Base-by-base conservation (phyloP, 805 yeast species). In the Metschnikowia baotianmanensis region DNA sequence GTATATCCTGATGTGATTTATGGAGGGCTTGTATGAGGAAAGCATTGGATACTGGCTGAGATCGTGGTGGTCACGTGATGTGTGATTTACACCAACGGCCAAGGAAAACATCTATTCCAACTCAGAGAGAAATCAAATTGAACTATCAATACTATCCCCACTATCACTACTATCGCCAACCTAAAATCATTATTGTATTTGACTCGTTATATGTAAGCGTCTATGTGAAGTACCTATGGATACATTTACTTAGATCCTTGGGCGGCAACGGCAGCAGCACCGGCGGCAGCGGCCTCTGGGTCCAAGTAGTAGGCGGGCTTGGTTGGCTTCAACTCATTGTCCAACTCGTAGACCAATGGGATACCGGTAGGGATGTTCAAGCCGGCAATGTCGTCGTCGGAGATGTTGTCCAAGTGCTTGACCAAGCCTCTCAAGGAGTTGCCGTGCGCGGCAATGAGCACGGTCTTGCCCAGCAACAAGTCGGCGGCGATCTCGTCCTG, bases 221-320 rank as follows among this genome's bases (percentile, higher is more conserved):
- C 9, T 23, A 10, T 2, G 5, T 10, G 3, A 12, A 12, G 25
- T 5, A 10, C 25, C 5, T n/a, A 7, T 6, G 28, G 7, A 29
- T 16, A 64, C 20, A 22, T 17, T 55, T 67, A 65, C 63, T 69
- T 69, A 26, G 67, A 53, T 30, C 98, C 98, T 77, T 90, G 98
- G 59, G 87, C 87, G 59, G 97, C 98, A 58, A 90, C 98, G 47
- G 96, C 96, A 63, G 97, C 97, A 54, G 97, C 98, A 78, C 98
- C 98, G 42, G 96, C 96, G 52, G 90, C 96, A 62, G 98, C 98
- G 62, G 97, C 98, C 76, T 88, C 97, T 61, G 98, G 98, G 75
- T 90, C 98, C 72, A 90, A 83, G 83, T 90, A 90, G 80, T 90
- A 88, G 58, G 95, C 82, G 56, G 88, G 85, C 82, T 89, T 89